Evolutionary conservation across 805 yeast genomes (phyloP).

Genomic region (Metschnikowia rubicola): DNA sequence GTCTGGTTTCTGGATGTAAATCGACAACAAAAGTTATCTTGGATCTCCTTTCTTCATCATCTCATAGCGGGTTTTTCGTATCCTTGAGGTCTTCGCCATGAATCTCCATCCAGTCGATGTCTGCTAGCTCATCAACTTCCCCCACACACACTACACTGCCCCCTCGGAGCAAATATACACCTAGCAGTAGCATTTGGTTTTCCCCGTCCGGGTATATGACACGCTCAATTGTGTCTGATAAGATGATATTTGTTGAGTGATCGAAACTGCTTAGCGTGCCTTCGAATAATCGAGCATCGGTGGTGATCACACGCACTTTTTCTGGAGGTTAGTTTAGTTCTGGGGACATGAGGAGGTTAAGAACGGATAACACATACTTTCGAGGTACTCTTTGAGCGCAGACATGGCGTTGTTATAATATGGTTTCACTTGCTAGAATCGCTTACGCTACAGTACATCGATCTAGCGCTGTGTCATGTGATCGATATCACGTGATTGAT

Average conservation of each 20-base stretch:
- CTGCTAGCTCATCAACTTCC: conserved; percentile 43
- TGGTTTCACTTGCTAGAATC: too few species aligned
- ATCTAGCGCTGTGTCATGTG: not conserved
- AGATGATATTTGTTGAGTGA: conserved; percentile 56
- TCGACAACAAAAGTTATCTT: too few species aligned
- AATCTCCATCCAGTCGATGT: conserved; percentile 40
- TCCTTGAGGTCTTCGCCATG: conserved; percentile 32
- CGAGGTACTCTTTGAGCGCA: conserved; percentile 28
- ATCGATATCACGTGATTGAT: not conserved
- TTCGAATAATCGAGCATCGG: conserved; percentile 53
- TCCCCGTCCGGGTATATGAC: conserved; percentile 42
- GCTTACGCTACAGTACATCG: too few species aligned
- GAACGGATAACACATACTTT: conserved; percentile 27
- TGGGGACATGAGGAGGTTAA: not conserved
- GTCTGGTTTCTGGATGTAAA: too few species aligned
- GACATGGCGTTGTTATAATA: conserved; percentile 20
- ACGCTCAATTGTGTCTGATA: conserved; percentile 51
- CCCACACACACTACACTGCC: conserved; percentile 58
- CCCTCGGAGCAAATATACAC: conserved; percentile 54
- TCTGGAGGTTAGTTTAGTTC: conserved; percentile 26
- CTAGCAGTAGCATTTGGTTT: conserved; percentile 42
- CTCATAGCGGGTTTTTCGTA: conserved; percentile 38
- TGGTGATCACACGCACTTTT: conserved; percentile 52
- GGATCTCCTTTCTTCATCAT: too few species aligned
- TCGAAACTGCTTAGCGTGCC: conserved; percentile 56